phyloP scores from a whole-genome alignment of 129 eudicot genomes.

The Cynara cardunculus region DNA sequence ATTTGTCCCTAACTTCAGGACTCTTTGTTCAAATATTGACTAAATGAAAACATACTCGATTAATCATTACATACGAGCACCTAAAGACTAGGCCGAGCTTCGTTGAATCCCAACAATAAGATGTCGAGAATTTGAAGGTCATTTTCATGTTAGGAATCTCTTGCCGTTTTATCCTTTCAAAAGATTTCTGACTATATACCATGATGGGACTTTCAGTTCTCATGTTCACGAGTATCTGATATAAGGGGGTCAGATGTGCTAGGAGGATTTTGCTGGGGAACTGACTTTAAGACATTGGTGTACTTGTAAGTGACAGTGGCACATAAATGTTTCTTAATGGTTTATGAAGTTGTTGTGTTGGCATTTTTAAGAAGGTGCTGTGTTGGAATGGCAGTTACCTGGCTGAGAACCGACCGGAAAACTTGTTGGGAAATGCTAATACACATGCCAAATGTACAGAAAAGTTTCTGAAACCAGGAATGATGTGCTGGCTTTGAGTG shows the following conservation, averaged over 20 bases:
- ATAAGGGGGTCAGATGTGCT: background rate
- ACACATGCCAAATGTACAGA: background rate
- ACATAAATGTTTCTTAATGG: background rate
- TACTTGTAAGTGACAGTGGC: background rate
- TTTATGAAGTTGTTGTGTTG: no score
- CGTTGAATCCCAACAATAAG: background rate
- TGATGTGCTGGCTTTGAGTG: background rate
- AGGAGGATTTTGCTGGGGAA: background rate
- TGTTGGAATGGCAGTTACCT: background rate
- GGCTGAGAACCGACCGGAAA: background rate
- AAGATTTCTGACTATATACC: background rate
- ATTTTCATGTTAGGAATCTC: background rate
- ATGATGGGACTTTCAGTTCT: background rate
- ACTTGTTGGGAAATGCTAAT: background rate
- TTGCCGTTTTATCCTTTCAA: no score
- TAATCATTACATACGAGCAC: background rate
- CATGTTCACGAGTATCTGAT: background rate
- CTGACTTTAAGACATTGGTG: background rate
- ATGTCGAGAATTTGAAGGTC: constrained; percentile 5
- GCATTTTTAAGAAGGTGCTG: no score
- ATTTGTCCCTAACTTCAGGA: background rate
- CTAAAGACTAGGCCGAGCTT: background rate
- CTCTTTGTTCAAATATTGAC: no score
- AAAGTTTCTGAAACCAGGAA: background rate
- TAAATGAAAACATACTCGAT: no score